These are phyloP conservation scores for Penicillium sp. DNA, from an alignment of 2,329 filamentous ascomycete species.

Conservation along the genomic window DNA sequence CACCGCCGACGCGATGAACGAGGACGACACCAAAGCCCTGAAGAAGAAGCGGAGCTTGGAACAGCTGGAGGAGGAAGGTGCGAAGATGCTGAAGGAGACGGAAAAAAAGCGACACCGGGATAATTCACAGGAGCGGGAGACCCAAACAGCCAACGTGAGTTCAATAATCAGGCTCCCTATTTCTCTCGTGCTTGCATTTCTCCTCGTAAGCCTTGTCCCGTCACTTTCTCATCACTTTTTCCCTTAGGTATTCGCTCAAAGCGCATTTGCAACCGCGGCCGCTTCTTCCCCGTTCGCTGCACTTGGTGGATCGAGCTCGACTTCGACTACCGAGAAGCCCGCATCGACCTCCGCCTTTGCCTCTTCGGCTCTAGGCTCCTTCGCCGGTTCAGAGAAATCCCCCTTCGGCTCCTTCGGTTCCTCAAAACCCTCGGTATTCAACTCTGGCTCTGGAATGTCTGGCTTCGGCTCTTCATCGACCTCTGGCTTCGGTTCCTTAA, in stretches of 20 bases:
- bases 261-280: slow-evolving; percentile 53
- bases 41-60: slow-evolving; percentile 54
- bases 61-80: slow-evolving; percentile 46
- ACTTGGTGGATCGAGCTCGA: slow-evolving; percentile 39
- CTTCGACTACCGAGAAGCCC: slow-evolving; percentile 37
- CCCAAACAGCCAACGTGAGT: slow-evolving; percentile 36
- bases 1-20: slow-evolving; percentile 23
- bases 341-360: slow-evolving; percentile 70
- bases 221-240: slow-evolving; percentile 7
- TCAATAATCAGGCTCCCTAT: neutral
- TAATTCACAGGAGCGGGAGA: slow-evolving; percentile 46
- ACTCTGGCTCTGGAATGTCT: slow-evolving; percentile 32
- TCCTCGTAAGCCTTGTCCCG: neutral
- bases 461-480: slow-evolving; percentile 42
- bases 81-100: slow-evolving; percentile 39
- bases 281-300: slow-evolving; percentile 52
- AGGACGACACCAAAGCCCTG: slow-evolving; percentile 39
- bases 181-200: neutral
- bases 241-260: slow-evolving; percentile 40
- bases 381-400: slow-evolving; percentile 66
- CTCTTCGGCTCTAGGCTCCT: slow-evolving; percentile 70
- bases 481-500: slow-evolving; percentile 48
- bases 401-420: slow-evolving; percentile 66
- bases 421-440: slow-evolving; percentile 53
- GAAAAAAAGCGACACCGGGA: slow-evolving; percentile 54